Base-by-base conservation (phyloP, 1,284 basidiomycete genomes). In the Apiotrichum porosum region DNA sequence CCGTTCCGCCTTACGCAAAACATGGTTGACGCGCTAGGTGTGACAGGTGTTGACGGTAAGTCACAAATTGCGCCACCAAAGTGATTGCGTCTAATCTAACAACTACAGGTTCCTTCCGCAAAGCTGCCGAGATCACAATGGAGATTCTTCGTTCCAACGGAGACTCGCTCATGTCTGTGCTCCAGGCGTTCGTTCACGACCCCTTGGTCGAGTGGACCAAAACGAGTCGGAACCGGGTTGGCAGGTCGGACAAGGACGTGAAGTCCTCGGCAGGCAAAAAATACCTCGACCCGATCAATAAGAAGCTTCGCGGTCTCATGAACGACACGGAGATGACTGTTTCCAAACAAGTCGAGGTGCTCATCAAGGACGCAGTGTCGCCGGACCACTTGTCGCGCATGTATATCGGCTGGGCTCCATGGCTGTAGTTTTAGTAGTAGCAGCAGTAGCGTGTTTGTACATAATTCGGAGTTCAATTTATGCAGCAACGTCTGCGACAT, bases 131-230 rank as follows among this genome's bases (percentile, higher is more conserved):
- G 74, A 83, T 97, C 49, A 88, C 93, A 0, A 79, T 98, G 77
- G 80, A 84, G 49, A 78, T 97, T 26, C 79, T 99, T 28, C 82
- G 91, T 24, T 83, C 86, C 56, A 94, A 98, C 77, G 88, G 85
- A 65, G 93, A 97, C 70, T 87, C 87, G 44, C 76, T 99, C 52
- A 94, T 95, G 85, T 94, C 85, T 67, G 90, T 98, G 1, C 80
- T 99, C 32, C 94, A 98, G 66, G 89, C 95, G 1, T 98, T 98
- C 72, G 84, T 97, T 30, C 95, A 98, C 62, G 95, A 99, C 71
- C 95, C 95, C 1, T 79, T 99, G 3, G 86, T 94, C 24, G 95
- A 99, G 72, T 98, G 92, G 88, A 86, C 91, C 52, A 85, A 88
- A 42, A 81, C 85, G 63, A 60, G 65, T 39, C 52, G 58, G 23